phyloP scores from a whole-genome alignment of 2,329 filamentous ascomycete species.

The Byssochlamys sp. region DNA sequence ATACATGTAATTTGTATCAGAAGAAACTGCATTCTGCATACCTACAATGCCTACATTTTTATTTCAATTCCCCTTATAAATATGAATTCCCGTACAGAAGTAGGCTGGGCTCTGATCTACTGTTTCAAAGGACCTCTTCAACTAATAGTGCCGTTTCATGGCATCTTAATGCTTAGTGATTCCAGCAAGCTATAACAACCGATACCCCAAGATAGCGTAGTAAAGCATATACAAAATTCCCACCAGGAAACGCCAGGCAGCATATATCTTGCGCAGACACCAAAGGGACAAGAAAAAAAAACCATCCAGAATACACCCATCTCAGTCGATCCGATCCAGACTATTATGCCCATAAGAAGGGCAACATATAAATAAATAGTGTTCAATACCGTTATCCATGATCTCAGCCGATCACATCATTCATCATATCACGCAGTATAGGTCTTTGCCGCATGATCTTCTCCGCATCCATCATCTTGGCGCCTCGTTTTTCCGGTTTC shows the following conservation, averaged over 20 bases:
- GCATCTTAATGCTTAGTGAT: too few relatives aligned
- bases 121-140: too few relatives aligned
- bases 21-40: not conserved
- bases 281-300: not conserved
- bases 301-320: not conserved
- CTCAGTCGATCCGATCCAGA: not conserved
- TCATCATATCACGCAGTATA: constrained; percentile 66
- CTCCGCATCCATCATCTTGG: constrained; percentile 40
- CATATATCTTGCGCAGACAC: too few relatives aligned
- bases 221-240: too few relatives aligned
- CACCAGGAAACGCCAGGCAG: too few relatives aligned
- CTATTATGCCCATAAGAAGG: not conserved
- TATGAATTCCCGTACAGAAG: too few relatives aligned
- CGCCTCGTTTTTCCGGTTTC: constrained; percentile 51
- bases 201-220: too few relatives aligned
- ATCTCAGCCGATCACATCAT: constrained; percentile 45
- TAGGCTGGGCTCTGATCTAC: too few relatives aligned
- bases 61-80: too few relatives aligned
- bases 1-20: not conserved
- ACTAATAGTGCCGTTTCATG: too few relatives aligned
- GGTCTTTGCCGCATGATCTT: constrained; percentile 56
- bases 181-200: too few relatives aligned
- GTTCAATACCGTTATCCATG: not conserved
- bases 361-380: not conserved
- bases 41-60: not conserved